These are phyloP conservation scores for Serendipita sp. DNA, from an alignment of 768 basidiomycete species.

Conservation along the genomic window DNA sequence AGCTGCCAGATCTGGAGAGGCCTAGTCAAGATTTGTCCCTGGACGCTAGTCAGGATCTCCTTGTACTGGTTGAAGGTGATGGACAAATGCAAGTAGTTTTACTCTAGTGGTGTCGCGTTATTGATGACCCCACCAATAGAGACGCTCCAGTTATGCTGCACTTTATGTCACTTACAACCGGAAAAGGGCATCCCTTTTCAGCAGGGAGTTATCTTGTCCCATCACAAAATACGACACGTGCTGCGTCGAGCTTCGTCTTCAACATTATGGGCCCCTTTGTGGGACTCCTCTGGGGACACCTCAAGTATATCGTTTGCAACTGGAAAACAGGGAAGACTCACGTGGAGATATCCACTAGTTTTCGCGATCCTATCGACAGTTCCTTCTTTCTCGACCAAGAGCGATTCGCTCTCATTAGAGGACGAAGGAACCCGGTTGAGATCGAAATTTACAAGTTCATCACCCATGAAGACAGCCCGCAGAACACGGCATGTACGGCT, in stretches of 20 bases:
- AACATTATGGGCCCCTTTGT: not conserved
- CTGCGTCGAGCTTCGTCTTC: not conserved
- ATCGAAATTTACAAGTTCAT: not conserved
- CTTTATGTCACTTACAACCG: not conserved
- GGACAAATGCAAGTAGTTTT: not conserved
- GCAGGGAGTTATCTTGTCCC: not conserved
- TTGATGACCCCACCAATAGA: not conserved
- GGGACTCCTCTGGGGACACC: not conserved
- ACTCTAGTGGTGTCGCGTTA: not conserved
- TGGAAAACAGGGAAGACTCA: not conserved
- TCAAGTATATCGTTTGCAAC: not conserved
- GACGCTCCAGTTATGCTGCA: not conserved
- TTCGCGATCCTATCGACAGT: not conserved
- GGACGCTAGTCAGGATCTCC: not conserved
- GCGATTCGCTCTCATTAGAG: not conserved
- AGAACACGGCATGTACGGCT: not conserved
- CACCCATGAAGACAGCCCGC: not conserved
- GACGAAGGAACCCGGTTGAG: not conserved
- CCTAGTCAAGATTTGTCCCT: not conserved
- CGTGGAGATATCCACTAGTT: not conserved
- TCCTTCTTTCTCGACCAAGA: not conserved
- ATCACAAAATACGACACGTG: not conserved
- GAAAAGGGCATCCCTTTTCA: not conserved
- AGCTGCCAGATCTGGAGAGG: not conserved
- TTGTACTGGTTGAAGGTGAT: not conserved